A percentile compares a stretch with the other conserved stretches of the same genome.
These are phyloP conservation scores for Scedosporium apiospermum DNA, from an alignment of 2,329 filamentous ascomycete species.

Conservation along the genomic window DNA sequence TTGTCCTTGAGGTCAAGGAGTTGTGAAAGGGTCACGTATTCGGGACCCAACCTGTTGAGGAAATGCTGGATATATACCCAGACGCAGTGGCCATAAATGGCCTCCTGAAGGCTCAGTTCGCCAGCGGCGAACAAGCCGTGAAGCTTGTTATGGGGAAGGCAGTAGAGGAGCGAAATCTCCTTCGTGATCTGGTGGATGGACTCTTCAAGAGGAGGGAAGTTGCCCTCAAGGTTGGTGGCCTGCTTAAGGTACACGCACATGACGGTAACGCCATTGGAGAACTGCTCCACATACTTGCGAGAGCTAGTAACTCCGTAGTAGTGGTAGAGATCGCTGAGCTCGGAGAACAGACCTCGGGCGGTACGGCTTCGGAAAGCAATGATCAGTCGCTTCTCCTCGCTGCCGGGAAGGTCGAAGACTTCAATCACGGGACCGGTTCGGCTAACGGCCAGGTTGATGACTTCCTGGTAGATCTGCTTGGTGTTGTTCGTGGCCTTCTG, in stretches of 20 bases:
- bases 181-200: slow-evolving; percentile 99
- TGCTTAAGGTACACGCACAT: slow-evolving; percentile 92
- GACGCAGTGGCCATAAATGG: slow-evolving; percentile 92
- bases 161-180: slow-evolving; percentile 94
- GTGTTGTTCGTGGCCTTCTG: slow-evolving; percentile 95
- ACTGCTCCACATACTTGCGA: slow-evolving; percentile 96
- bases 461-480: slow-evolving; percentile 88
- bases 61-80: slow-evolving; percentile 99
- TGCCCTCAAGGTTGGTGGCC: slow-evolving; percentile 45
- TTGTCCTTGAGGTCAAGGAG: slow-evolving; percentile 75
- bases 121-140: slow-evolving; percentile 81
- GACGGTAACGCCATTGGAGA: slow-evolving; percentile 95
- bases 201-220: slow-evolving; percentile 73
- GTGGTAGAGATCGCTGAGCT: slow-evolving; percentile 91
- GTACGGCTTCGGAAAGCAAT: slow-evolving; percentile 91
- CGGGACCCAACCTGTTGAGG: slow-evolving; percentile 84
- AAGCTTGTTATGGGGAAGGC: slow-evolving; percentile 94
- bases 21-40: slow-evolving; percentile 80
- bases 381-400: slow-evolving; percentile 85
- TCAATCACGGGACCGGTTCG: slow-evolving; percentile 93
- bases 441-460: slow-evolving; percentile 75
- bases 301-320: slow-evolving; percentile 97
- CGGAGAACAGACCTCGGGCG: slow-evolving; percentile 87
- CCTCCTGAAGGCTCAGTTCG: slow-evolving; percentile 85
- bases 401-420: slow-evolving; percentile 89